Conservation (phyloP, 495 filamentous ascomycete genomes). For the Annulohypoxylon nitens region DNA sequence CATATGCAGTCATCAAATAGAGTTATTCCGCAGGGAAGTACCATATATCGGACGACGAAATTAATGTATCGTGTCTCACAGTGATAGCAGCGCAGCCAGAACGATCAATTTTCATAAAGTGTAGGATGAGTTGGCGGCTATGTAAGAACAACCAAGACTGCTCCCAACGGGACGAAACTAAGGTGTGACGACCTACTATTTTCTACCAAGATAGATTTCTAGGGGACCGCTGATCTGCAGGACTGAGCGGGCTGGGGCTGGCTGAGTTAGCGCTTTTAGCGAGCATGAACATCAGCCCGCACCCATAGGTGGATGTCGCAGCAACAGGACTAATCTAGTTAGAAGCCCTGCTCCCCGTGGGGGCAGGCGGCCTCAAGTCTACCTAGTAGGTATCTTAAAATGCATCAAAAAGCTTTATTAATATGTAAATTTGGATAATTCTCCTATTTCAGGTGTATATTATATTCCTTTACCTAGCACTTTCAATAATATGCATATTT, state of each 20-base stretch:
- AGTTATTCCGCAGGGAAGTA: neutral
- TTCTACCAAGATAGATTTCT: constrained; percentile 4
- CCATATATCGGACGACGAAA: constrained; percentile 8
- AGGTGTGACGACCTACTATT: constrained; percentile 2
- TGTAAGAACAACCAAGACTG: neutral
- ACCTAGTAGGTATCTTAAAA: neutral
- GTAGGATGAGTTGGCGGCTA: neutral
- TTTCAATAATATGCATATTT: neutral
- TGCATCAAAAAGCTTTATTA: neutral
- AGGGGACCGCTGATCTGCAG: constrained; percentile 2
- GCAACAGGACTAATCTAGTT: constrained; percentile 7
- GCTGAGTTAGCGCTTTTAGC: neutral
- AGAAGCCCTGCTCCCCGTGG: constrained; percentile 19
- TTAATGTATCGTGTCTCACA: constrained; percentile 22
- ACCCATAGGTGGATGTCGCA: constrained; percentile 13
- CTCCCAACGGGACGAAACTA: neutral
- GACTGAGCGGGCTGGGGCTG: neutral
- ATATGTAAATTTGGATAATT: neutral
- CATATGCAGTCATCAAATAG: constrained; percentile 18
- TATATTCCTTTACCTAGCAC: neutral
- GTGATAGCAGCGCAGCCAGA: constrained; percentile 3
- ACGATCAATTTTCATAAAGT: neutral
- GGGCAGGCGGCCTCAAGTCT: constrained; percentile 34
- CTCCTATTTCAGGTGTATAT: neutral
- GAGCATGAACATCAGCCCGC: constrained; percentile 22